A percentile compares a stretch with the other conserved stretches of the same genome.
phyloP scores from a whole-genome alignment of 352 stramenopile genomes.

The Halophytophthora polymorphica region DNA sequence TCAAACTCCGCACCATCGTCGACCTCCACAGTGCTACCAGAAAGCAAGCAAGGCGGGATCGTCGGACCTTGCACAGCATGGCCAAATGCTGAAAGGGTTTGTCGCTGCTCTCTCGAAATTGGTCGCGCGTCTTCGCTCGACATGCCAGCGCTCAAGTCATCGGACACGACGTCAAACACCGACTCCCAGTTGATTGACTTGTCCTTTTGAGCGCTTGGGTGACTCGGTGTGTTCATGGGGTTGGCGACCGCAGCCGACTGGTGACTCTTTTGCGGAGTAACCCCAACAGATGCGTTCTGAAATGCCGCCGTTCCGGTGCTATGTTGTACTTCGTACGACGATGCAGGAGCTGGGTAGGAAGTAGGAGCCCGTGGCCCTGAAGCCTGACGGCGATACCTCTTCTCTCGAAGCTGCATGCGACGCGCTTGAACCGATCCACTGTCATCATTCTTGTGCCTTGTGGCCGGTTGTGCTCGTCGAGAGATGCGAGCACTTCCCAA shows the following conservation, averaged over 20 bases:
- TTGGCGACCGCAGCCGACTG: too few species aligned
- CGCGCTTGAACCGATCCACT: constrained; percentile 37
- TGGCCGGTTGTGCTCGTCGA: constrained; percentile 7
- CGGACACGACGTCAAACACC: constrained; percentile 27
- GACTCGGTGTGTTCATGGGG: too few species aligned
- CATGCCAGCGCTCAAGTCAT: not conserved
- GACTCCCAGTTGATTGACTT: constrained; percentile 16
- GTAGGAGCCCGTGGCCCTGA: constrained; percentile 11
- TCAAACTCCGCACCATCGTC: constrained; percentile 17
- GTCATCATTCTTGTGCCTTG: constrained; percentile 19
- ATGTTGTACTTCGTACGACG: not conserved
- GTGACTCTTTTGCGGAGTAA: too few species aligned
- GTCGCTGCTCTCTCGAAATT: constrained; percentile 14
- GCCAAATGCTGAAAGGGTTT: constrained; percentile 16
- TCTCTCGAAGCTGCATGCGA: constrained; percentile 51
- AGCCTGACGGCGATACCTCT: constrained; percentile 23
- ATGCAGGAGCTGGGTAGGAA: constrained; percentile 3
- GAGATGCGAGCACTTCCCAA: constrained; percentile 2
- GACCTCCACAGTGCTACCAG: constrained; percentile 6
- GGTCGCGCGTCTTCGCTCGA: not conserved
- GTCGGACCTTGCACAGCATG: constrained; percentile 12
- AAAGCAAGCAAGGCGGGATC: constrained; percentile 10
- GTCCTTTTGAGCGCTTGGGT: not conserved
- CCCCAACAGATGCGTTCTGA: too few species aligned
- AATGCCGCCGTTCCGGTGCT: too few species aligned